A percentile compares a stretch with the other conserved stretches of the same genome.
phyloP scores from a whole-genome alignment of 352 stramenopile genomes.

The Phytophthora pistaciae region DNA sequence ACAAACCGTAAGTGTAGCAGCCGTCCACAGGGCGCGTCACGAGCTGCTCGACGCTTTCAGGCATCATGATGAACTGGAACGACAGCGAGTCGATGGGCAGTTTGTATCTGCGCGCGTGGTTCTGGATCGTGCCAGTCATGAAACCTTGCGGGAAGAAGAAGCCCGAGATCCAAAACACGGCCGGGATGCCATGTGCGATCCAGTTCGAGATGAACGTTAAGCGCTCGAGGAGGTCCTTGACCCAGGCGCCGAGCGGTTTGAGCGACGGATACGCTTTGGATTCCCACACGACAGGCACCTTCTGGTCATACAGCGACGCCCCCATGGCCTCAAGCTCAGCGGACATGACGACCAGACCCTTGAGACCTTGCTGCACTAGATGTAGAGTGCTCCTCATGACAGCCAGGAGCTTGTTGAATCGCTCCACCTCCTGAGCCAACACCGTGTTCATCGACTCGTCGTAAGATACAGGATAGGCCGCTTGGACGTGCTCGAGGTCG shows the following conservation, averaged over 20 bases:
- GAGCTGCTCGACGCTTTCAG: constrained; percentile 55
- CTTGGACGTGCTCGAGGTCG: constrained; percentile 88
- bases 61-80: constrained; percentile 84
- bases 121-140: constrained; percentile 94
- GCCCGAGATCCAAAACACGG: constrained; percentile 92
- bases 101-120: constrained; percentile 89
- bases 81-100: constrained; percentile 89
- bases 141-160: constrained; percentile 95
- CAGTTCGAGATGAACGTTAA: constrained; percentile 74
- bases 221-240: constrained; percentile 88
- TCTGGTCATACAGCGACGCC: constrained; percentile 88
- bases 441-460: constrained; percentile 94
- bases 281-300: constrained; percentile 89
- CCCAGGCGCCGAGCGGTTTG: constrained; percentile 90
- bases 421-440: constrained; percentile 92
- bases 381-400: constrained; percentile 89
- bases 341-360: constrained; percentile 90
- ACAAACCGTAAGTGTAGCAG: constrained; percentile 47
- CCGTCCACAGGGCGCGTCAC: constrained; percentile 37
- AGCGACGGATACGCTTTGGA: constrained; percentile 93
- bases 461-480: constrained; percentile 89
- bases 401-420: constrained; percentile 88
- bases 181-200: constrained; percentile 81
- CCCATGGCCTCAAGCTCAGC: constrained; percentile 89
- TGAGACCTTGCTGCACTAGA: constrained; percentile 90